Evolutionary conservation across 768 basidiomycete species (phyloP), one percentile per base, ranked within the genome.

Genomic region (Amanita muscaria): DNA sequence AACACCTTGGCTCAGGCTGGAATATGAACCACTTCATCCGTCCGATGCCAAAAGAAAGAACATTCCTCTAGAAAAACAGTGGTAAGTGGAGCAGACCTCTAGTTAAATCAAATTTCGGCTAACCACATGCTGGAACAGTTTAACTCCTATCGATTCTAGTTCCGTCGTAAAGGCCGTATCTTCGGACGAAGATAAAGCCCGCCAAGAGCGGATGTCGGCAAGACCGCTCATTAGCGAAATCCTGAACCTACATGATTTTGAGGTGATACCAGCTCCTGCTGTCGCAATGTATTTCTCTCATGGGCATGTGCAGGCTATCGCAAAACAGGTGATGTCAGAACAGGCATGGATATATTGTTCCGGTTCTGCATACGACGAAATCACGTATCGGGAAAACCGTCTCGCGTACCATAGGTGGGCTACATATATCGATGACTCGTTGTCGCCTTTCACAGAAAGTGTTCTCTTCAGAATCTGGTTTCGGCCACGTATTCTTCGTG

Each of bases 331-430:
- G 8, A 81, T 98, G 70, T 65, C 80, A 1, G 81, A 84, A 25
- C 88, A 89, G 59, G 89, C 89, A 0, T 96, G 93, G 93, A 92
- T 91, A 4, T 93, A 93, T 60, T 93, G 96, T 57, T 90, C 87
- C 1, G 92, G 88, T n/a, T 92, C 91, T 14, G 82, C 94, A 5
- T 93, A 97, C 58, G 93, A 97, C 53, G 91, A 96, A 63, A 88
- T 92, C 36, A 92, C 90, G 24, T 68, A 74, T 48, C 73, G 91
- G 38, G 91, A 94, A 62, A 96, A 94, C 54, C 89, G 88, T 49
- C 73, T 80, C 41, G 93, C 92, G 2, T 98, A 84, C 57, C 93
- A 97, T 53, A 74, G 93, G 88, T 83, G 19, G 18, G 9, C 5
- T 3, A 19, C 31, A 16, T 19, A 49, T 43, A 31, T 34, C 18